Evolutionary conservation across 371 early-diverging fungal genomes (phyloP), one percentile per base, ranked within the genome.

Genomic region (Mycotypha africana): DNA sequence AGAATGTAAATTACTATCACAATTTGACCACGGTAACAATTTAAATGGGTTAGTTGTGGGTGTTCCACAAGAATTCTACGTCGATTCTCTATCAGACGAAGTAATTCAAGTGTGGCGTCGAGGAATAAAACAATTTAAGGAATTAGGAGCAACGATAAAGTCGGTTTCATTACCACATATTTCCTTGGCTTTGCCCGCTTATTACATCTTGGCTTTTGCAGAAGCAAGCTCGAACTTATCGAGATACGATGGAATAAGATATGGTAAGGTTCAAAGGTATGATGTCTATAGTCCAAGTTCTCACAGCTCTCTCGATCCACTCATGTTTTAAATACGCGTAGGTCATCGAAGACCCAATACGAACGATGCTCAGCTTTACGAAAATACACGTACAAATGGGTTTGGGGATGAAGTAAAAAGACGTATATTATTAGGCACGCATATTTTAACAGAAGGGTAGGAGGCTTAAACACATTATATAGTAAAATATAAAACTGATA

Each of bases 141-240:
- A 56, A 2, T 67, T 58, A 14, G 93, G 92, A 0, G 92, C 91
- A 1, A 67, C 70, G 0, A 70, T 94, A 7, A 68, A 81, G 0
- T 67, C 82, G 0, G 82, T 95, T 0, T 78, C 84, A 0, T 60
- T 92, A 31, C 89, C 91, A 1, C 76, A 82, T 56, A 85, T 85
- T 0, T 59, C 68, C 14, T 59, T 75, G 30, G 85, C 92, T 2
- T 74, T 96, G 17, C 76, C 94, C 12, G 80, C 91, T 1, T 96
- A 96, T 60, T 91, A 93, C 52, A 84, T 87, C 1, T 60, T 95
- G 38, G 94, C 92, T 3, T 75, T 88, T 7, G 93, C 95, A 9
- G 97, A 95, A 64, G 95, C 97, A 4, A 84, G 87, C 11, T 92
- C 92, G 14, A 95, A 93, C 55, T 55, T 96, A 51, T 84, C 94